Base-by-base conservation (phyloP, 805 yeast species). In the Candida insectalens region DNA sequence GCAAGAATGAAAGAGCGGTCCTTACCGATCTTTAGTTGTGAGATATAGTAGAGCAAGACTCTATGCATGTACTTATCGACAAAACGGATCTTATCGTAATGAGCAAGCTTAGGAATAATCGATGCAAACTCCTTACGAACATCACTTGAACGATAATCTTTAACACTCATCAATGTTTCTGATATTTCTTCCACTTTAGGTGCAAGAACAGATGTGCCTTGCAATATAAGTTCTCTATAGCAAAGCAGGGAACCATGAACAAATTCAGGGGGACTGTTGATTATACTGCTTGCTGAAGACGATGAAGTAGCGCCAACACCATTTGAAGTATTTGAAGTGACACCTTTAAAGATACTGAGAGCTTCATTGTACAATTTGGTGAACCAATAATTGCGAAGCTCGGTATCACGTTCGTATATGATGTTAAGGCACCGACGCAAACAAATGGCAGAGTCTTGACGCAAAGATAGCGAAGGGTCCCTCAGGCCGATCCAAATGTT, bases 231-330 rank as follows among this genome's bases (percentile, higher is more conserved):
- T 52, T 85, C 96, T 21, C 92, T 67, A 51, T 77, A 87, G 1
- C 83, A 92, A 26, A 89, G 60, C 16, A 89, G 60, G 0, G 94
- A 74, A 0, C 95, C 96, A 54, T 89, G 97, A n/a, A 84, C 70
- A 2, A 79, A 65, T 40, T 87, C 96, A 14, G 72, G 34, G 0
- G 62, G 53, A n/a, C 45, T 49, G 27, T 45, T 50, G 4, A 32
- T 16, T n/a, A 16, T 18, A 37, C 34, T 38, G 9, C 26, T 31
- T 3, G 32, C 16, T 2, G 41, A 30, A 18, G 25, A 7, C 18
- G 18, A 4, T 6, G 41, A 28, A 4, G 36, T 38, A 18, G 25
- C 34, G 15, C 33, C 33, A 7, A 36, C 33, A 21, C 30, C 18
- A 20, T 9, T 34, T n/a, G 28, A 17, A 19, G 19, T 26, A 19